Percentiles rank a stretch among this genome's conserved stretches.
Evolutionary conservation across 805 yeast genomes (phyloP).

Genomic region (Brettanomyces sp.): DNA sequence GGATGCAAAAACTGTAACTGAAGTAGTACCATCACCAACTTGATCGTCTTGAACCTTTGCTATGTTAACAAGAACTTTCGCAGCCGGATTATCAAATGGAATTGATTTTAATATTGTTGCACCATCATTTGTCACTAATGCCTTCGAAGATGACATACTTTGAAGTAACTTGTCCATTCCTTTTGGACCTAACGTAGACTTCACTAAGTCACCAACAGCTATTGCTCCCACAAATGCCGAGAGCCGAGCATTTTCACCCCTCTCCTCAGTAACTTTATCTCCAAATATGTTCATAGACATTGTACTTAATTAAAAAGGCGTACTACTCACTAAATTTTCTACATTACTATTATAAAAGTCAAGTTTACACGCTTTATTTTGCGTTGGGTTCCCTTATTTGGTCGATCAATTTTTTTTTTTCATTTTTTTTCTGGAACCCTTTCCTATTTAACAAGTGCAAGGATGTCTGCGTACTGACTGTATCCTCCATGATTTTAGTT

Average conservation of each 20-base stretch:
- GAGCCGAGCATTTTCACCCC: conserved; percentile 96
- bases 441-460: no score
- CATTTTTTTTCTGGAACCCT: no score
- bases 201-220: conserved; percentile 96
- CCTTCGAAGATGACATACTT: conserved; percentile 68
- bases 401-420: no score
- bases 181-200: conserved; percentile 91
- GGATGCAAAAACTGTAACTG: conserved; percentile 85
- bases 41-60: conserved; percentile 97
- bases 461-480: no score
- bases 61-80: conserved; percentile 88
- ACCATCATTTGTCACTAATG: conserved; percentile 93
- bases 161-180: conserved; percentile 97
- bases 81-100: conserved; percentile 96
- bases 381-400: no score
- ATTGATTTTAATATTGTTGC: conserved; percentile 92
- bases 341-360: no score
- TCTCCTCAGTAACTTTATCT: conserved; percentile 94
- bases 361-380: no score
- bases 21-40: conserved; percentile 97
- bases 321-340: no score
- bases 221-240: conserved; percentile 97
- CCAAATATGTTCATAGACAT: conserved; percentile 90
- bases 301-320: no score
- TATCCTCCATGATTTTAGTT: no score